These are phyloP conservation scores for Silene conica DNA, from an alignment of 148 eudicot genomes.

Conservation along the genomic window DNA sequence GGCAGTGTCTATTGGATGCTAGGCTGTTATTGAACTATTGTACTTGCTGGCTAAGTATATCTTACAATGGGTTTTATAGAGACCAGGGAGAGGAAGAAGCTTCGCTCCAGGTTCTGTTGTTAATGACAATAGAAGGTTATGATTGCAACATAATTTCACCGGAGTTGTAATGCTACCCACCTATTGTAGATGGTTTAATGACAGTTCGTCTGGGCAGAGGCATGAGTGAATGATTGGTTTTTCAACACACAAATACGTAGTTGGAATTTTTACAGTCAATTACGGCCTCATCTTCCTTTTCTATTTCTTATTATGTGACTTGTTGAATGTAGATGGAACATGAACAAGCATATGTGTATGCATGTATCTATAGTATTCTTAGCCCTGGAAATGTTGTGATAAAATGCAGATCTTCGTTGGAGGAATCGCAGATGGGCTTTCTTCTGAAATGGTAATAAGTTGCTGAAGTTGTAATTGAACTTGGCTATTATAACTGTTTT, in stretches of 20 bases:
- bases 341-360: not conserved
- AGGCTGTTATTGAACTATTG: not conserved
- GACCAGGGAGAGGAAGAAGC: too few relatives aligned
- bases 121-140: not conserved
- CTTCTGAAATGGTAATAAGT: constrained; percentile 78
- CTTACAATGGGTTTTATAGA: not conserved
- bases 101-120: not conserved
- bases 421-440: constrained; percentile 65
- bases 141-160: too few relatives aligned
- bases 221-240: not conserved
- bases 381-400: constrained; percentile 15
- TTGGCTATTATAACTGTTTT: not conserved
- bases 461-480: constrained; percentile 4
- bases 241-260: not conserved
- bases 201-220: too few relatives aligned
- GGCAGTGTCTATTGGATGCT: not conserved
- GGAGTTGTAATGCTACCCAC: too few relatives aligned
- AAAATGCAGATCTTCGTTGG: constrained; percentile 79
- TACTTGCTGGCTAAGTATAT: not conserved
- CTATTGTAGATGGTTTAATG: too few relatives aligned
- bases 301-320: not conserved
- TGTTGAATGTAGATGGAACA: constrained; percentile 8
- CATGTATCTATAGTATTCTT: constrained; percentile 12
- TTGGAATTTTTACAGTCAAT: not conserved
- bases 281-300: not conserved